These are phyloP conservation scores for Entomortierella lignicola DNA, from an alignment of 192 early-diverging fungal species.

Conservation along the genomic window DNA sequence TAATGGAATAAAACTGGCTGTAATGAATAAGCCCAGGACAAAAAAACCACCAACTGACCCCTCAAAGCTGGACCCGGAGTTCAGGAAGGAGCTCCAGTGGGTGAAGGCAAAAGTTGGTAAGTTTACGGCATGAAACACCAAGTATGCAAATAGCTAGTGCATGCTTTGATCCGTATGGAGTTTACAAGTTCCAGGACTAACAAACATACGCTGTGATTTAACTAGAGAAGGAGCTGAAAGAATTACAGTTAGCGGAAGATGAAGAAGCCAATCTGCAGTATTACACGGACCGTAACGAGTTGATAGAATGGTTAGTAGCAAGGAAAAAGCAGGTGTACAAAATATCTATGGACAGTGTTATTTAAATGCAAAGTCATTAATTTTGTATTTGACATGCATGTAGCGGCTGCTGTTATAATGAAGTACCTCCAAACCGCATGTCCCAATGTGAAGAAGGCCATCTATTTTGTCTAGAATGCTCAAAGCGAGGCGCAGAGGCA, in stretches of 20 bases:
- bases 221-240: conserved; percentile 16
- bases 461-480: conserved; percentile 65
- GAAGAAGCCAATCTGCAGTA: conserved; percentile 28
- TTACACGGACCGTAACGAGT: conserved; percentile 16
- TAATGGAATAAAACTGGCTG: background rate
- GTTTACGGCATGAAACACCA: background rate
- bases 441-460: conserved; percentile 69
- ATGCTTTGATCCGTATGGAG: no score
- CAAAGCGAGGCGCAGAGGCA: conserved; percentile 60
- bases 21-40: conserved; percentile 5
- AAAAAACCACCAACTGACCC: background rate
- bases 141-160: no score
- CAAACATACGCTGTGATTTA: background rate
- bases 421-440: conserved; percentile 51
- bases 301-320: conserved; percentile 37
- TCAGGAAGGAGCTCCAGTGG: conserved; percentile 21
- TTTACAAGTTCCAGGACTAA: background rate
- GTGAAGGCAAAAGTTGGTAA: conserved; percentile 24
- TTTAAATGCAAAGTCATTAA: background rate
- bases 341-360: no score
- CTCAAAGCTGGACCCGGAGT: conserved; percentile 12
- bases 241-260: conserved; percentile 16
- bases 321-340: no score
- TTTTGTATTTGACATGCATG: background rate
- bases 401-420: conserved; percentile 64